Evolutionary conservation across 2,329 filamentous ascomycete species (phyloP).

Genomic region (Cladosporium austrohemisphaericum): DNA sequence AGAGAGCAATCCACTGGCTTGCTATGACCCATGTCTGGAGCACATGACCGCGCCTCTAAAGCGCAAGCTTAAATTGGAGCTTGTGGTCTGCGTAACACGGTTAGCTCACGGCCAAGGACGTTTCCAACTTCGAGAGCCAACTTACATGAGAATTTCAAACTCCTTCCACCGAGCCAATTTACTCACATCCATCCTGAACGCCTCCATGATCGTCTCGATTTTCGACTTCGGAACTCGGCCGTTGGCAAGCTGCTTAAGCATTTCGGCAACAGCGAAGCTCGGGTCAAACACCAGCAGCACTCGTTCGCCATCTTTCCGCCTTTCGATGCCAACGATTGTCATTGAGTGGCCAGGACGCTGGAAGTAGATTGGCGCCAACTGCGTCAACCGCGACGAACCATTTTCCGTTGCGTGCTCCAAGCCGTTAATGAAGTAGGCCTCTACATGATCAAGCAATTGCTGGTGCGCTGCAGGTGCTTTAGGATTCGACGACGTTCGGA

Average conservation of each 20-base stretch:
- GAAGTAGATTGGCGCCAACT: slow-evolving; percentile 80
- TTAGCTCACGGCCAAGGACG: too few relatives aligned
- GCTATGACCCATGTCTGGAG: too few relatives aligned
- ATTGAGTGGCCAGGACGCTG: slow-evolving; percentile 89
- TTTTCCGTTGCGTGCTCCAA: slow-evolving; percentile 45
- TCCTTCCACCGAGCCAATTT: slow-evolving; percentile 68
- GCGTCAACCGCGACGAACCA: slow-evolving; percentile 66
- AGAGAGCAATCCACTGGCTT: too few relatives aligned
- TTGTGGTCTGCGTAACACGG: neutral
- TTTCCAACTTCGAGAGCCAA: neutral
- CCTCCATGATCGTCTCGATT: slow-evolving; percentile 56
- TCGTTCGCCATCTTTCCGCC: slow-evolving; percentile 57
- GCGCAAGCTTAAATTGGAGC: neutral
- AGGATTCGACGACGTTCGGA: slow-evolving; percentile 32
- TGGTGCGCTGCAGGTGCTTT: slow-evolving; percentile 49
- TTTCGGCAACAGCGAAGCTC: slow-evolving; percentile 66
- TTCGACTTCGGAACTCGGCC: slow-evolving; percentile 36
- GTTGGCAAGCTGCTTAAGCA: slow-evolving; percentile 58
- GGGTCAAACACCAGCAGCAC: slow-evolving; percentile 87
- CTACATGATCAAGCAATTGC: slow-evolving; percentile 63
- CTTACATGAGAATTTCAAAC: slow-evolving; percentile 59
- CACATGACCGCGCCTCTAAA: too few relatives aligned
- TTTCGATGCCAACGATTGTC: slow-evolving; percentile 83
- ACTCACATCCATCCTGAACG: slow-evolving; percentile 66
- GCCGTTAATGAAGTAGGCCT: slow-evolving; percentile 66